phyloP scores from a whole-genome alignment of 2,329 filamentous ascomycete genomes.

The Didymella glomerata region DNA sequence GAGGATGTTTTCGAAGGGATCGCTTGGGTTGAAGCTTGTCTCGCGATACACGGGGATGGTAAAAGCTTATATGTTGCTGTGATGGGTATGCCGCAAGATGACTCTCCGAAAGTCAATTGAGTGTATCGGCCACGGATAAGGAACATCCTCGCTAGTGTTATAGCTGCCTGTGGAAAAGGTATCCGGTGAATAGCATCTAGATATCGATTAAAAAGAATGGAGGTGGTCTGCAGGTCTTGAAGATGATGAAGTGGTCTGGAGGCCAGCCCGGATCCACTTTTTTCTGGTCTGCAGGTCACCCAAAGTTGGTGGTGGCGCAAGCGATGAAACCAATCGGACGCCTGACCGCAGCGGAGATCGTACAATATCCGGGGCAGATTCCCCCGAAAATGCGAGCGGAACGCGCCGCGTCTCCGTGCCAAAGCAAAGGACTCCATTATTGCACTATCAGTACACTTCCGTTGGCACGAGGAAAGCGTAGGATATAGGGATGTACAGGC shows the following conservation, averaged over 20 bases:
- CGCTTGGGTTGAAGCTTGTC: neutral
- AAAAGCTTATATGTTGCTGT: slow-evolving; percentile 6
- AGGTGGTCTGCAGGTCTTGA: slow-evolving; percentile 10
- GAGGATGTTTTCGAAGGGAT: neutral
- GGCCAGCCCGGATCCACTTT: neutral
- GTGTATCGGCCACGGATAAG: slow-evolving; percentile 12
- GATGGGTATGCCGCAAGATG: neutral
- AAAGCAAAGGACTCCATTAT: neutral
- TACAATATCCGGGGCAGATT: slow-evolving; percentile 3
- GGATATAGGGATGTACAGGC: neutral
- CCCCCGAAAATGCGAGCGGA: neutral
- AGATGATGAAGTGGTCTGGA: slow-evolving; percentile 15
- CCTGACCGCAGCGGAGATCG: slow-evolving; percentile 1
- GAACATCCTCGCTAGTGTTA: neutral
- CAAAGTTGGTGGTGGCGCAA: slow-evolving; percentile 6
- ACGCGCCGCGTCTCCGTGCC: neutral
- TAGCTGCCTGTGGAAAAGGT: neutral
- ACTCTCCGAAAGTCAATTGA: neutral
- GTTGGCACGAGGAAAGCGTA: neutral
- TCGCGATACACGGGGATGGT: neutral
- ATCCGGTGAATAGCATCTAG: neutral
- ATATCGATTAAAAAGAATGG: neutral
- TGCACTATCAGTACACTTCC: neutral
- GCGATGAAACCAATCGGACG: slow-evolving; percentile 4
- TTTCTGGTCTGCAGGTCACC: slow-evolving; percentile 15